Evolutionary conservation across 2,329 filamentous ascomycete genomes (phyloP), one percentile per base, ranked within the genome.

Genomic region (Epichloe elymi): DNA sequence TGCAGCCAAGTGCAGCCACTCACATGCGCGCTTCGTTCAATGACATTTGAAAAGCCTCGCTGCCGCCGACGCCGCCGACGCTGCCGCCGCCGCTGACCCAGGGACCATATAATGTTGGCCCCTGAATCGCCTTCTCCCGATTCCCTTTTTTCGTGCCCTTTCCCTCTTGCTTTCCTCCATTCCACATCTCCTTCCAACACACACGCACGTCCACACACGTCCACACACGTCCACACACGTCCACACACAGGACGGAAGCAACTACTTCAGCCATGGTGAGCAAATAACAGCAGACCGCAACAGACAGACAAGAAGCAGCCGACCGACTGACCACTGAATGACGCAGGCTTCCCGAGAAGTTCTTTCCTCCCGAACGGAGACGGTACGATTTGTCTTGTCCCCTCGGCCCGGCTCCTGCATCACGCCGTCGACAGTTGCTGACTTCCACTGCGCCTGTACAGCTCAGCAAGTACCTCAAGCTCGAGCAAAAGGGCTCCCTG

Each of bases 381-480:
- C 61, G 57, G 65, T 67, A 62, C 57, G 64, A 52, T 26, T 40
- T 19, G 46, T 51, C 45, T 36, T 19, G 46, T 51, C 46, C 19
- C 39, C 4, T 41, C 23, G 23, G 17, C 11, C 48, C 14, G 14
- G 35, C 19, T 39, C 37, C 43, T 12, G 38, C 51, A 38, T 30
- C 35, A 33, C n/a, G 41, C 30, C 11, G 38, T 26, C 8, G 17
- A 12, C 17, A 33, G 7, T 14, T 57, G 64, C 70, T 51, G 30
- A 48, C 48, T 55, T 48, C 49, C 56, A 47, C 52, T 50, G 45
- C 40, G 17, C 37, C 55, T 49, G 49, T 57, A 63, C 70, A 95
- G 88, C 83, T 96, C 70, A 75, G 85, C 70, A 96, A 96, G 74
- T 97, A 91, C 79, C 82, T 93, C 73, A 76, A 77, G 65, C 86